These are phyloP conservation scores for Hawksworthiomyces lignivorus DNA, from an alignment of 2,329 filamentous ascomycete species.

Conservation along the genomic window DNA sequence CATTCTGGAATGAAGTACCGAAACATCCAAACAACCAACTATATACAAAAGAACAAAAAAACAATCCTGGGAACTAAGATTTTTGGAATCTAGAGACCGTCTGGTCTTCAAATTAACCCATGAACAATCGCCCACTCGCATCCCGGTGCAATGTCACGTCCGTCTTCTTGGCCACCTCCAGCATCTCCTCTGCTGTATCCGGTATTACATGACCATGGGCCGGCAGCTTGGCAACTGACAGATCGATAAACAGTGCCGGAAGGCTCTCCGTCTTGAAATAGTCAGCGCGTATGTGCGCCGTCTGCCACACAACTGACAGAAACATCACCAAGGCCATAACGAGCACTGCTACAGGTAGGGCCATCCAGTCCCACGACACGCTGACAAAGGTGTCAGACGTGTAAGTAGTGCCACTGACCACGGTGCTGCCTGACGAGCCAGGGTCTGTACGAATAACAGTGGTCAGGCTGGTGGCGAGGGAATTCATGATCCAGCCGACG, in stretches of 20 bases:
- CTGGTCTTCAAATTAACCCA: too few relatives aligned
- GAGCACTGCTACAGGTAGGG: background rate
- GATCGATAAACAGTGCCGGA: background rate
- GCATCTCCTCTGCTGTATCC: background rate
- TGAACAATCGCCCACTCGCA: background rate
- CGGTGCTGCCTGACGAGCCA: background rate
- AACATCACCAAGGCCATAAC: background rate
- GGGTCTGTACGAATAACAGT: background rate
- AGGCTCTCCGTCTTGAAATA: slow-evolving; percentile 1
- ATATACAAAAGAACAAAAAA: too few relatives aligned
- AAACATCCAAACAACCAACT: too few relatives aligned
- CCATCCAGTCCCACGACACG: slow-evolving; percentile 1
- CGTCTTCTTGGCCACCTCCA: background rate
- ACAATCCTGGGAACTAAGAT: too few relatives aligned
- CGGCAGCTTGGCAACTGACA: background rate
- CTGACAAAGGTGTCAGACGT: background rate
- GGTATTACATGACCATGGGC: background rate
- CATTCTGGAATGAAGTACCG: too few relatives aligned
- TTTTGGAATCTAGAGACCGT: too few relatives aligned
- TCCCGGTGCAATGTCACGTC: background rate
- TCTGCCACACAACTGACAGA: background rate
- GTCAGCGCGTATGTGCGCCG: background rate
- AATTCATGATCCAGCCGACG: background rate
- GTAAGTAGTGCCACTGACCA: background rate
- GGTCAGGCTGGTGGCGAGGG: slow-evolving; percentile 1